Percentiles rank a stretch among this genome's conserved stretches.
phyloP scores from a whole-genome alignment of 2,329 filamentous ascomycete genomes.

The Septoria linicola region DNA sequence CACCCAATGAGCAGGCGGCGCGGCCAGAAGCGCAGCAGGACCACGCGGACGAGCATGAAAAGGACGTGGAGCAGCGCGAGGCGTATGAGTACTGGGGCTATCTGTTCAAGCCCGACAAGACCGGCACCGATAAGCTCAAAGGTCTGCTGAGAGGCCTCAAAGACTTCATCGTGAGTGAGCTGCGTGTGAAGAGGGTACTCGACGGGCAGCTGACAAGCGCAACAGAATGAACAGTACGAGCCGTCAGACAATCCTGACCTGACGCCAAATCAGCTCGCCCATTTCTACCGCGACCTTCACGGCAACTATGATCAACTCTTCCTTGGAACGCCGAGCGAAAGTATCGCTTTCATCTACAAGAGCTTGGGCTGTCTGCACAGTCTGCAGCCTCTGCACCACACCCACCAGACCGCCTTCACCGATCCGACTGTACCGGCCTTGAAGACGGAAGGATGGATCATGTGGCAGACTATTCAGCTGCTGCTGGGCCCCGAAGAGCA shows the following conservation, averaged over 20 bases:
- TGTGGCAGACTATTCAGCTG: constrained; percentile 91
- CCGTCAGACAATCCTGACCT: constrained; percentile 47
- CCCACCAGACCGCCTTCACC: constrained; percentile 59
- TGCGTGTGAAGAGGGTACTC: not conserved
- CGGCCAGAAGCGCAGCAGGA: constrained; percentile 14
- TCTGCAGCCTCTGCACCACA: constrained; percentile 61
- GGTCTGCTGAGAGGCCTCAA: constrained; percentile 49
- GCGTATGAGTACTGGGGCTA: constrained; percentile 53
- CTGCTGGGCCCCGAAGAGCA: constrained; percentile 86
- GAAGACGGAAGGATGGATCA: constrained; percentile 79
- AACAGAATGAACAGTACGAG: constrained; percentile 45
- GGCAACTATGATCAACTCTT: constrained; percentile 64
- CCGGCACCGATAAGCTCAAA: constrained; percentile 49
- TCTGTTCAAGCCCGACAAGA: constrained; percentile 53
- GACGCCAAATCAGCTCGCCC: constrained; percentile 50
- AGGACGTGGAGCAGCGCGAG: constrained; percentile 39
- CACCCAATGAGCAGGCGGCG: constrained; percentile 9
- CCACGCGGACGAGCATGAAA: constrained; percentile 28
- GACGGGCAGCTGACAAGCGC: constrained; percentile 9
- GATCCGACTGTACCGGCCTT: constrained; percentile 78
- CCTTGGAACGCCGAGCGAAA: constrained; percentile 67
- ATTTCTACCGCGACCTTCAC: constrained; percentile 51
- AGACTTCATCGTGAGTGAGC: constrained; percentile 44
- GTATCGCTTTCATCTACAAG: constrained; percentile 89
- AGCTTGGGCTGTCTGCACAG: constrained; percentile 87